Evolutionary conservation across 805 yeast genomes (phyloP), one percentile per base, ranked within the genome.

Genomic region (Yamadazyma kitorensis): DNA sequence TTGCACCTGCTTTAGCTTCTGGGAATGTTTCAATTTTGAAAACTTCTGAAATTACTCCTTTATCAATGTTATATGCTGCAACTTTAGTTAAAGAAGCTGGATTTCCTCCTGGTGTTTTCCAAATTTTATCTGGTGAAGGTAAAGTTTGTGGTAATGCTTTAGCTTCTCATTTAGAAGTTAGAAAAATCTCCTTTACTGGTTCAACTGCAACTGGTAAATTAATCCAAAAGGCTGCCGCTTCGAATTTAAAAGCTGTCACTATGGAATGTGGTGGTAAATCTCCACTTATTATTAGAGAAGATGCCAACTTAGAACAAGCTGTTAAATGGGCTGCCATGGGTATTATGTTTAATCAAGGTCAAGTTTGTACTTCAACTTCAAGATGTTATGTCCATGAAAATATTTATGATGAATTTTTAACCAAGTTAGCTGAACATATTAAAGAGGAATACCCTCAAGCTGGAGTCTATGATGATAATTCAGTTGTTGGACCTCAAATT

Each of bases 1-100:
- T 84, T 51, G 86, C 84, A 17, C 91, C 91, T 15, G 93, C 94
- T 7, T 61, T 84, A 44, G 87, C 89, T 26, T 81, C 86, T 34
- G 93, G 93, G 35, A 83, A 85, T 59, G 71, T 77, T 10, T 73
- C 82, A 29, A 77, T 84, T 28, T 71, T 84, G 55, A 84, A 84
- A 59, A 72, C 86, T 3, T 80, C 87, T 37, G 93, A 85, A 60
- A 63, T 79, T 45, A 82, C 91, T 5, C 93, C 93, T 9, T 68
- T 84, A 47, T 76, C 87, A 17, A 65, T 81, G 45, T 71, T 83
- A 44, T 65, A 70, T 46, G 67, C 82, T 40, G 87, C 83, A 24
- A 62, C 63, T 17, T 57, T 77, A 34, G 76, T 78, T 48, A 64
- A 65, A 48, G 66, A 74, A 45, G 87, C 83, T 10, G 91, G 88